phyloP scores from a whole-genome alignment of 768 basidiomycete genomes.

The Mycena maculata region DNA sequence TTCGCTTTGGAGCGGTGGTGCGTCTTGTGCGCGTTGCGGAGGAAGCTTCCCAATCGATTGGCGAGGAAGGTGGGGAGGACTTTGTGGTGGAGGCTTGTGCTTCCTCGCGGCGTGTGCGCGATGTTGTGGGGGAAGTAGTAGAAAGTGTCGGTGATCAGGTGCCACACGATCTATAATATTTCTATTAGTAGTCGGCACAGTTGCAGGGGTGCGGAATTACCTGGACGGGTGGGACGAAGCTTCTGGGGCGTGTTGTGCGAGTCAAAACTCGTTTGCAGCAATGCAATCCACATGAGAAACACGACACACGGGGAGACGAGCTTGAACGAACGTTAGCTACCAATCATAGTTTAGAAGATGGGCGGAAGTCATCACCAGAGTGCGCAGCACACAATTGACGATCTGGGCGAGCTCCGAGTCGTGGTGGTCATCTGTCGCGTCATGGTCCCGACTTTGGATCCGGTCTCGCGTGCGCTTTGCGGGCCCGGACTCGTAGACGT shows the following conservation, averaged over 20 bases:
- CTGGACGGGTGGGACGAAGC: constrained; percentile 21
- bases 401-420: too few species aligned
- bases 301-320: constrained; percentile 9
- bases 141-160: constrained; percentile 20
- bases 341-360: too few species aligned
- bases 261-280: constrained; percentile 22
- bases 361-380: too few species aligned
- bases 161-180: constrained; percentile 13
- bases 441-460: constrained; percentile 17
- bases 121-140: constrained; percentile 24
- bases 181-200: background rate
- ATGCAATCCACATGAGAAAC: constrained; percentile 19
- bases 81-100: constrained; percentile 23
- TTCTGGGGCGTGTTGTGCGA: constrained; percentile 15
- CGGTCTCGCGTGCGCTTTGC: constrained; percentile 22
- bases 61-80: constrained; percentile 16
- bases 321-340: too few species aligned
- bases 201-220: background rate
- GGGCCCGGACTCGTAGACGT: constrained; percentile 16
- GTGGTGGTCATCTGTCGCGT: constrained; percentile 14
- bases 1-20: constrained; percentile 23
- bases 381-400: too few species aligned
- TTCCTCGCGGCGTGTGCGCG: constrained; percentile 15
- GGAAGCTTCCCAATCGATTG: constrained; percentile 4
- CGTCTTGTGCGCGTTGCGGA: constrained; percentile 21